Conservation (phyloP, 352 stramenopile species). For the Pythium aquatile region DNA sequence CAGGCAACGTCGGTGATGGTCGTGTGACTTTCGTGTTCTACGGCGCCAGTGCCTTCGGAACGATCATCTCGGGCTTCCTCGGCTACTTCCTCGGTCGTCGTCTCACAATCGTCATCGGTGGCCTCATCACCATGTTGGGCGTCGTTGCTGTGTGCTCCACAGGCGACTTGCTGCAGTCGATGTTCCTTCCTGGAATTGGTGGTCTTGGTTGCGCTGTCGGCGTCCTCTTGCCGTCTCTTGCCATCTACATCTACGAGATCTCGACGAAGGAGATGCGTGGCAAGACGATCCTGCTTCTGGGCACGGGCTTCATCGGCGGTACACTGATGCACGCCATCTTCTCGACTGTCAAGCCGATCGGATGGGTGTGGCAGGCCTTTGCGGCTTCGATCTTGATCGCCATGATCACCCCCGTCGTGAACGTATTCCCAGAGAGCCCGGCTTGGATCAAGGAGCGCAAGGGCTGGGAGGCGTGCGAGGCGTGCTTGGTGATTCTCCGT, state of each 20-base stretch:
- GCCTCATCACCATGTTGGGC: conserved; percentile 63
- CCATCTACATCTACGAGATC: conserved; percentile 87
- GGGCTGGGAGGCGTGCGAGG: conserved; percentile 72
- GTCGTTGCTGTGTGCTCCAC: conserved; percentile 69
- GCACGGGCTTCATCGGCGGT: conserved; percentile 64
- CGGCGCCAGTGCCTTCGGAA: conserved; percentile 44
- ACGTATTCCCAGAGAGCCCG: conserved; percentile 86
- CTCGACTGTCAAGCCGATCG: conserved; percentile 51
- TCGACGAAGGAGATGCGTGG: conserved; percentile 80
- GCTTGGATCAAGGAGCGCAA: conserved; percentile 82
- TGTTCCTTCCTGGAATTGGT: conserved; percentile 63
- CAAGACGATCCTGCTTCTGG: conserved; percentile 74
- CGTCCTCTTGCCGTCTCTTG: conserved; percentile 70
- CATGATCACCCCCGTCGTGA: conserved; percentile 75
- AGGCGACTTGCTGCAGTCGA: conserved; percentile 36
- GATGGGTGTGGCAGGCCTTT: conserved; percentile 86
- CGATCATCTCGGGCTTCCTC: conserved; percentile 49
- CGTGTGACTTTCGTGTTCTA: conserved; percentile 74
- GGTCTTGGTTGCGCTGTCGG: conserved; percentile 57
- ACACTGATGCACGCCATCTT: conserved; percentile 66
- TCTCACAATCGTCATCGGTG: conserved; percentile 68
- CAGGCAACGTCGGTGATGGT: conserved; percentile 53
- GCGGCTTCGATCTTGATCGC: conserved; percentile 72
- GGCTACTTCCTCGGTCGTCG: conserved; percentile 77
- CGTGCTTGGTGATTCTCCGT: conserved; percentile 64